Conservation (phyloP, 768 basidiomycete genomes). For the Pisolithus microcarpus region DNA sequence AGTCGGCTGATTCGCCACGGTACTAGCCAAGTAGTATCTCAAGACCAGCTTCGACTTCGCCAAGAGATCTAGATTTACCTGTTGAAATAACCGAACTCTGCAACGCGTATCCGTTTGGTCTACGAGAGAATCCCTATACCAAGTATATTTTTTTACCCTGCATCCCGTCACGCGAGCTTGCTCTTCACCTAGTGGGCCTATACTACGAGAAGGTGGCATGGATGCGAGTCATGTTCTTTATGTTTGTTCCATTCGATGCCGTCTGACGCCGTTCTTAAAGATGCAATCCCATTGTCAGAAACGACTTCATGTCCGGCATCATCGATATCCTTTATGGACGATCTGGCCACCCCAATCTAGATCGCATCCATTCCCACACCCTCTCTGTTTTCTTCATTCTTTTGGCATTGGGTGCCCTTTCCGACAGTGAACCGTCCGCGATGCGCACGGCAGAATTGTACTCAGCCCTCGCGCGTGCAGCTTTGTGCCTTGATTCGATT, state of each 20-base stretch:
- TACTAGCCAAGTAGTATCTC: conserved; percentile 4
- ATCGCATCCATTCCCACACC: conserved; percentile 37
- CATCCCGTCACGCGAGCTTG: conserved; percentile 34
- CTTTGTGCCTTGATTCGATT: conserved; percentile 40
- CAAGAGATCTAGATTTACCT: conserved; percentile 31
- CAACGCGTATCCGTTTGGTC: conserved; percentile 44
- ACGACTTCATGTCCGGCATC: conserved; percentile 36
- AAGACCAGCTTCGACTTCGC: conserved; percentile 8
- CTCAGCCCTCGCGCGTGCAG: conserved; percentile 42
- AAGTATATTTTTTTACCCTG: conserved; percentile 34
- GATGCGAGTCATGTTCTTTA: conserved; percentile 33
- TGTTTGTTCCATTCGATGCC: neutral
- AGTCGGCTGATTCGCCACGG: conserved; percentile 7
- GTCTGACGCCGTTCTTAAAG: conserved; percentile 20
- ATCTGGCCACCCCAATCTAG: conserved; percentile 24
- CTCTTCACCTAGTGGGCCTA: conserved; percentile 33
- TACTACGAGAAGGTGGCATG: conserved; percentile 42
- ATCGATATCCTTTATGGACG: conserved; percentile 38
- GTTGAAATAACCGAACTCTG: conserved; percentile 37
- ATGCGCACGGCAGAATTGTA: conserved; percentile 33
- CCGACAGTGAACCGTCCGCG: conserved; percentile 33
- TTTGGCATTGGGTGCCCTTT: conserved; percentile 40
- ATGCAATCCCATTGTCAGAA: conserved; percentile 37
- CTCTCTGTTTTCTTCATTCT: conserved; percentile 49
- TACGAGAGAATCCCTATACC: conserved; percentile 32